phyloP scores from a whole-genome alignment of 108 stramenopile genomes.

The Mayamaea pseudoterrestris region DNA sequence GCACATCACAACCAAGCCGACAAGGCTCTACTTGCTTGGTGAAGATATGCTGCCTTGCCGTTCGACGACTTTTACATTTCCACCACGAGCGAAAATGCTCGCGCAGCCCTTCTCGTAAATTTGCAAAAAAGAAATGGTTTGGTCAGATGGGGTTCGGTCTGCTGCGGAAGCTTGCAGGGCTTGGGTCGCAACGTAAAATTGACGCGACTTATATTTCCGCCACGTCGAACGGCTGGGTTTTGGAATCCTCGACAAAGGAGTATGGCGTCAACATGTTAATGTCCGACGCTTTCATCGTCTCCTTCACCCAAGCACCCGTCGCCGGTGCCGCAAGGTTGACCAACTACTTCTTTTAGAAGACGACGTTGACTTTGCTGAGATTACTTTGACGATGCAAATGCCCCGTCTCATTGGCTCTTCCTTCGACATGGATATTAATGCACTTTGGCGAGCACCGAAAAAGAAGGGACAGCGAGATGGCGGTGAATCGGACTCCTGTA shows the following conservation, averaged over 20 bases:
- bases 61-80: conserved; percentile 60
- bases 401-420: too few relatives aligned
- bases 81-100: conserved; percentile 39
- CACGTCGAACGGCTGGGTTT: conserved; percentile 79
- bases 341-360: conserved; percentile 49
- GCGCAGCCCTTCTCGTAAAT: conserved; percentile 39
- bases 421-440: conserved; percentile 75
- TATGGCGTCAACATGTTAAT: conserved; percentile 79
- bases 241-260: conserved; percentile 83
- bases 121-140: conserved; percentile 30
- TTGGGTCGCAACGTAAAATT: conserved; percentile 86
- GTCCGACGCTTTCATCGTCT: conserved; percentile 71
- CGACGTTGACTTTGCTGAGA: conserved; percentile 32
- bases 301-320: conserved; percentile 41
- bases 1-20: conserved; percentile 69
- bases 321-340: conserved; percentile 69
- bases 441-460: conserved; percentile 29
- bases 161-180: conserved; percentile 91
- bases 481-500: neutral
- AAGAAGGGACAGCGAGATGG: neutral
- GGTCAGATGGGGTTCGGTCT: conserved; percentile 90
- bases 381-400: conserved; percentile 62
- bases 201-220: conserved; percentile 91
- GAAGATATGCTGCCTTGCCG: conserved; percentile 61
- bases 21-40: conserved; percentile 70